Evolutionary conservation across 2,329 filamentous ascomycete species (phyloP).

Genomic region (Microsporum audouinii): DNA sequence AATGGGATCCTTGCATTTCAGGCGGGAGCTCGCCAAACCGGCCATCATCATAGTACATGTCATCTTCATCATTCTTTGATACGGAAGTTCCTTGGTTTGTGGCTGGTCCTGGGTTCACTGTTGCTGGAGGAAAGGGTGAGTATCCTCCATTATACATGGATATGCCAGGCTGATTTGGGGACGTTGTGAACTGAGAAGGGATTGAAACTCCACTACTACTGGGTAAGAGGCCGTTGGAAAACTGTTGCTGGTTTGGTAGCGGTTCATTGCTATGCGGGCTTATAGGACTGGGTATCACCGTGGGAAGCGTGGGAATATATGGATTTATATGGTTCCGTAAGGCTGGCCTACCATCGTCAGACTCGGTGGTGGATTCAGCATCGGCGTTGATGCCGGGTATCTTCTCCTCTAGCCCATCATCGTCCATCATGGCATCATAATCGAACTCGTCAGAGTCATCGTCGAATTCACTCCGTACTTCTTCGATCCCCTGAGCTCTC

Average conservation of each 20-base stretch:
- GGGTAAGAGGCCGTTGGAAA: neutral
- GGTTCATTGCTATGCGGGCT: neutral
- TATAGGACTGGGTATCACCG: slow-evolving; percentile 22
- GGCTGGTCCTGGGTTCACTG: neutral
- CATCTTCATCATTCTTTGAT: slow-evolving; percentile 24
- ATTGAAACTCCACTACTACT: neutral
- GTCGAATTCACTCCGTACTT: slow-evolving; percentile 29
- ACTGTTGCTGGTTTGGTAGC: neutral
- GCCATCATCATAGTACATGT: slow-evolving; percentile 39
- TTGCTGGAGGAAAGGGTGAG: neutral
- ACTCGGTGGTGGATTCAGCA: slow-evolving; percentile 31
- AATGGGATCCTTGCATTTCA: slow-evolving; percentile 23
- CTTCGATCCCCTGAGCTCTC: slow-evolving; percentile 21
- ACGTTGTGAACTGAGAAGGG: neutral
- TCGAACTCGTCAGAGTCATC: slow-evolving; percentile 30
- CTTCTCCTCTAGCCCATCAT: slow-evolving; percentile 36
- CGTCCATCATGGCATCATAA: slow-evolving; percentile 34
- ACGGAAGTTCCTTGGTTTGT: neutral
- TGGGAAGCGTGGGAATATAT: slow-evolving; percentile 25
- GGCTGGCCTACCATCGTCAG: slow-evolving; percentile 4
- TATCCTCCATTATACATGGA: neutral
- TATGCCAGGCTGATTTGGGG: neutral
- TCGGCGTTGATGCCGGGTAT: slow-evolving; percentile 41
- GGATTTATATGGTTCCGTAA: neutral
- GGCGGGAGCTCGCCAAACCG: slow-evolving; percentile 30